Evolutionary conservation across 176 grass and related monocot genomes (phyloP), one percentile per base, ranked within the genome.

Genomic region (Typha latifolia): DNA sequence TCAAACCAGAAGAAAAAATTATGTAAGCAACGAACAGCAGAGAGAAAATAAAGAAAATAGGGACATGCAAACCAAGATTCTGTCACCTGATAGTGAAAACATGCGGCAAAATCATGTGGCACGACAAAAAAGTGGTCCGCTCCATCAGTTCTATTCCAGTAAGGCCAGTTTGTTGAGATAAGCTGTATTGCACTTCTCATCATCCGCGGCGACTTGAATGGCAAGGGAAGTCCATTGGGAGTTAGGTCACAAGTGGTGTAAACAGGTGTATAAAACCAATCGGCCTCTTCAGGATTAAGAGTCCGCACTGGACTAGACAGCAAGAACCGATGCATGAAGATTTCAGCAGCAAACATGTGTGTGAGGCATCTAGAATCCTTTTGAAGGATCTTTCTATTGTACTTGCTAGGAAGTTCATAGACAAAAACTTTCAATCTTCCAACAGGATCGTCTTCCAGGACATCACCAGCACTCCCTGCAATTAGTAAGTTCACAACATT

Each of bases 291-390:
- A 12, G 91, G 85, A 55, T 96, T 90, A 49, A 91, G 74, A 48
- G 91, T 96, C 68, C 91, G 78, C 19, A 96, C 91, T 1, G 84
- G 76, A 74, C 91, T 96, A 32, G 91, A 91, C 24, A 96, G 74
- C 72, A 96, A 76, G 62, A 96, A 96, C 61, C 91, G 76, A 50
- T 96, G 91, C 91, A 96, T 96, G 80, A 91, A 96, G 52, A 96
- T 96, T 79, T 96, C 91, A 18, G 91, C 88, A 12, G 91, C 91
- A 63, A 96, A 96, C 91, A 96, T 96, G 80, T 96, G 91, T 51
- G 63, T 88, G 14, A 96, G 82, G 62, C 91, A 96, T 62, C 91
- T 78, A 27, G 87, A 80, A 82, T 96, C 91, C 85, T 96, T 96
- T 77, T 70, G 86, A 48, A 91, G 73, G 77, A 96, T 96, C 73